Evolutionary conservation across 2,329 filamentous ascomycete genomes (phyloP).

Genomic region (Ascochyta fabae): DNA sequence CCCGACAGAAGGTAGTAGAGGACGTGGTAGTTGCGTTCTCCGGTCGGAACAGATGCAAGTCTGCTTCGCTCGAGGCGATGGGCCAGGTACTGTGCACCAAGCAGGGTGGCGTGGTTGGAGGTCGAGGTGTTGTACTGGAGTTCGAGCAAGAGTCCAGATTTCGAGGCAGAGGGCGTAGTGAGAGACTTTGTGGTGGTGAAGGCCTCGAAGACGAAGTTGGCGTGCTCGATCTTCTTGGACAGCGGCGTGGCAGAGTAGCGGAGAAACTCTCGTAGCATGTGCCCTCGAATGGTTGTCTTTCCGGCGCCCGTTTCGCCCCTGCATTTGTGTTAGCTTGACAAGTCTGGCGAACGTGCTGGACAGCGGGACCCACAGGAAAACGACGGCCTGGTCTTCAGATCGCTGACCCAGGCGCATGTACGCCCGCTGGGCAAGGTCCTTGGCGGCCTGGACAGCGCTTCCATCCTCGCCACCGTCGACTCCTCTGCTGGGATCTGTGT

Average conservation of each 20-base stretch:
- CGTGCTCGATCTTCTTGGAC: constrained; percentile 90
- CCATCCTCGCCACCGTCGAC: constrained; percentile 90
- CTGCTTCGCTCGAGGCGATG: constrained; percentile 91
- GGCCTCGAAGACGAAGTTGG: constrained; percentile 93
- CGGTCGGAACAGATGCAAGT: constrained; percentile 89
- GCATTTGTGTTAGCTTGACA: constrained; percentile 6
- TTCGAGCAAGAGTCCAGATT: constrained; percentile 93
- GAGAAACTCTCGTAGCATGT: constrained; percentile 83
- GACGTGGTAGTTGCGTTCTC: constrained; percentile 94
- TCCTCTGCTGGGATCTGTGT: constrained; percentile 85
- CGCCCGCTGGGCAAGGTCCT: constrained; percentile 87
- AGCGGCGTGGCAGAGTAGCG: constrained; percentile 91
- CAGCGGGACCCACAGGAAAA: constrained; percentile 78
- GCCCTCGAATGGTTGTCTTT: constrained; percentile 92
- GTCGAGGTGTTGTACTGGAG: constrained; percentile 94
- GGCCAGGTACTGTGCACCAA: constrained; percentile 93
- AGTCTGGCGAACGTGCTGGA: background rate
- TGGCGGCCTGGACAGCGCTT: constrained; percentile 88
- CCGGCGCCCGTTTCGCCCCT: constrained; percentile 96
- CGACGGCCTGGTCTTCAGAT: constrained; percentile 89
- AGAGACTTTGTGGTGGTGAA: constrained; percentile 97
- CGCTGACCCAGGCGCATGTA: constrained; percentile 85
- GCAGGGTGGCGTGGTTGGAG: constrained; percentile 81
- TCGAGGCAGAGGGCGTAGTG: constrained; percentile 93
- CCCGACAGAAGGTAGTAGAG: constrained; percentile 95